Base-by-base conservation (phyloP, 2,329 filamentous ascomycete species). In the Penicillium freii region DNA sequence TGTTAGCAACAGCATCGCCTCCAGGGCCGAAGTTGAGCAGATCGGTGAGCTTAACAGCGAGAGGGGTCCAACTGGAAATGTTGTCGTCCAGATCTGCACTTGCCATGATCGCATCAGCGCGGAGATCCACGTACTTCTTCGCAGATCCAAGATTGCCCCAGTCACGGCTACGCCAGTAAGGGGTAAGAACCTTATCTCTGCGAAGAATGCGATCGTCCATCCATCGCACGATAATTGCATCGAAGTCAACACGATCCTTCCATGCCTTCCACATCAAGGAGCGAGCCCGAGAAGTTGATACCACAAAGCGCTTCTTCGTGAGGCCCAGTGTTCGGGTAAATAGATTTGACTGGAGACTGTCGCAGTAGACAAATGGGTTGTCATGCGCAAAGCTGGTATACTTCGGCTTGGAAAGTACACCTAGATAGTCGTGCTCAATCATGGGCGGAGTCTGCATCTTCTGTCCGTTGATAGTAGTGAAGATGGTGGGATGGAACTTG, bases 391-490 rank as follows among this genome's bases (percentile, higher is more conserved):
- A 79, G 58, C 72, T 75, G 34, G 71, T 75, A 46, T 73, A 67
- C 33, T 66, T 71, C 0, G 78, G 78, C 62, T 80, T 80, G 40
- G 73, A 66, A 0, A 80, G 69, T 5, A 80, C 73, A 9, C 68
- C 70, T 17, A 80, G 66, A 59, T 72, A 75, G 59, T 80, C 78
- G 44, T 80, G 73, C 38, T 78, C 76, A 53, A 84, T 83, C 76
- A 84, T 80, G n/a, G 79, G 75, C 5, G 82, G 82, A 2, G 82
- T 84, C 47, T 80, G 77, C 3, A 82, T 75, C 34, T 73, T 69
- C 47, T 77, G 69, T 8, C 81, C 81, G 57, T 84, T 84, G 9
- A 84, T 73, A 34, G 71, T 78, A 13, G 78, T 80, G 40, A 73
- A 72, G 25, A 80, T 78, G 1, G 73, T 78, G 2, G 78, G 78